Percentiles rank a stretch among this genome's conserved stretches.
Conservation (phyloP, 345 rosid genomes). For the Eucalyptus pauciflora region DNA sequence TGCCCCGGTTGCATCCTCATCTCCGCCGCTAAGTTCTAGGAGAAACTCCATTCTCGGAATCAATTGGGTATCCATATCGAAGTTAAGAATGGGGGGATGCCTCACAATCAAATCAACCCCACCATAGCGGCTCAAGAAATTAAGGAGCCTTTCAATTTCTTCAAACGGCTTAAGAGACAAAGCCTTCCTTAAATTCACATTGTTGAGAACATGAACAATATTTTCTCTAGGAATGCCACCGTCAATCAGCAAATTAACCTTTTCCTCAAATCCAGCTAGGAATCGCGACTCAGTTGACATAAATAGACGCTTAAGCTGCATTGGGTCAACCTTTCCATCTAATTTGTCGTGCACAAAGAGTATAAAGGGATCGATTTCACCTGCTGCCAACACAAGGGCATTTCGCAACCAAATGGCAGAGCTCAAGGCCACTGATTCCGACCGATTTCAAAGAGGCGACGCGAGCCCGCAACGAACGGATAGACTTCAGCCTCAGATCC, state of each 20-base stretch:
- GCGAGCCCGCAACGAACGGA: slow-evolving; percentile 16
- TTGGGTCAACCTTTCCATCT: slow-evolving; percentile 32
- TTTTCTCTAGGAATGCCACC: too few species aligned
- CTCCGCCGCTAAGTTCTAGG: slow-evolving; percentile 48
- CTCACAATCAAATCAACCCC: slow-evolving; percentile 13
- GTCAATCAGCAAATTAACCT: too few species aligned
- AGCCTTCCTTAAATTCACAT: too few species aligned
- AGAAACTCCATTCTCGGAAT: slow-evolving; percentile 49
- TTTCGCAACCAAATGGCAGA: too few species aligned
- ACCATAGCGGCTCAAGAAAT: too few species aligned
- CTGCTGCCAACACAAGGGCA: too few species aligned
- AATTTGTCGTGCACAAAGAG: slow-evolving; percentile 30
- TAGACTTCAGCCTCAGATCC: slow-evolving; percentile 13
- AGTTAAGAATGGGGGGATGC: slow-evolving; percentile 53
- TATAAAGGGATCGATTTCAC: neutral
- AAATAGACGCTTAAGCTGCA: too few species aligned
- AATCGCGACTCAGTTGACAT: too few species aligned
- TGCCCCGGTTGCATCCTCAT: slow-evolving; percentile 36
- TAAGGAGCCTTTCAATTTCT: neutral
- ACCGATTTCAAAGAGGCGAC: slow-evolving; percentile 33
- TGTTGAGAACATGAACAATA: too few species aligned
- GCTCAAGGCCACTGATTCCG: slow-evolving; percentile 15
- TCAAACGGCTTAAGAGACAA: too few species aligned
- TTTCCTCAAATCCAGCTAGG: too few species aligned
- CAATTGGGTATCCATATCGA: slow-evolving; percentile 48